A percentile compares a stretch with the other conserved stretches of the same genome.
These are phyloP conservation scores for Exophiala sp. DNA, from an alignment of 2,329 filamentous ascomycete genomes.

Conservation along the genomic window DNA sequence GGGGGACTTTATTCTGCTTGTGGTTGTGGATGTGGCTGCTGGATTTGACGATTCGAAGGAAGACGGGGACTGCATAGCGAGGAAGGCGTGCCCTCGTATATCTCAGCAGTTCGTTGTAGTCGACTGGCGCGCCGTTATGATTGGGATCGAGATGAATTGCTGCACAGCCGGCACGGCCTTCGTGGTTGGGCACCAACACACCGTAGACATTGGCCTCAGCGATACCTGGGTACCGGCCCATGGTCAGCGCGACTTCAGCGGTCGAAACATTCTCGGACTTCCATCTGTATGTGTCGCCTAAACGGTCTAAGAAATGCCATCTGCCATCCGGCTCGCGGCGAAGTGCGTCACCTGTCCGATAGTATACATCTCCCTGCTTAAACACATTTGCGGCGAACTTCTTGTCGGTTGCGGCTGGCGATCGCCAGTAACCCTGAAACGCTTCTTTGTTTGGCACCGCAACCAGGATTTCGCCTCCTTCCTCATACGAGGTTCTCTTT, in stretches of 20 bases:
- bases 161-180: conserved; percentile 79
- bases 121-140: conserved; percentile 43
- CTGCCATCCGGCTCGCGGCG: conserved; percentile 67
- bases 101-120: conserved; percentile 58
- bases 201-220: conserved; percentile 84
- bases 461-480: conserved; percentile 75
- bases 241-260: conserved; percentile 71
- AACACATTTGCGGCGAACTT: conserved; percentile 76
- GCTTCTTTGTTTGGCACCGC: conserved; percentile 57
- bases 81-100: conserved; percentile 61
- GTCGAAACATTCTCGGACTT: conserved; percentile 80
- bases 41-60: conserved; percentile 60
- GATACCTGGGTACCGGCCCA: conserved; percentile 65
- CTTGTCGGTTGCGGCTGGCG: conserved; percentile 63
- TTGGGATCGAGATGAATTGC: conserved; percentile 60
- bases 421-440: conserved; percentile 81
- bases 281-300: conserved; percentile 56
- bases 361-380: conserved; percentile 73
- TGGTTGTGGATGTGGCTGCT: conserved; percentile 68
- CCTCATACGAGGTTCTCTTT: conserved; percentile 58
- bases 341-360: conserved; percentile 78
- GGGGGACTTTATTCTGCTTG: conserved; percentile 73
- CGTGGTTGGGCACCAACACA: conserved; percentile 72
- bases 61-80: conserved; percentile 71
- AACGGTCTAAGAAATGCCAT: conserved; percentile 71